Base-by-base conservation (phyloP, 148 eudicot species). In the Arbutus unedo region DNA sequence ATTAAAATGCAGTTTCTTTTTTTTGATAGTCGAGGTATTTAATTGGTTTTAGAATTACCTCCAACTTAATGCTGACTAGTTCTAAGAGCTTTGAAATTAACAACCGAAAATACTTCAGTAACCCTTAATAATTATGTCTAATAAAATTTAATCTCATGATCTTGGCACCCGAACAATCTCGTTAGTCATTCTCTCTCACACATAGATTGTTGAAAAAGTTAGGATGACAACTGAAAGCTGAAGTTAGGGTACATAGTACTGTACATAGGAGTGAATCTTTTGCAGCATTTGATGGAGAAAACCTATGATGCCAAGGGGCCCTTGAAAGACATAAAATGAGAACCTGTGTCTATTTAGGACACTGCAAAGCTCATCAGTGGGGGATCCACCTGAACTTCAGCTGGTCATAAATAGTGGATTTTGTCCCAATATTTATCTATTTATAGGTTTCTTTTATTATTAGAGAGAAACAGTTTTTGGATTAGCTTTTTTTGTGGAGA, bases 251-350 rank as follows among this genome's bases (percentile, higher is more conserved):
- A 23, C 50, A 2, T 50, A 43, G 81, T 43, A 41, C 10, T 31
- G 38, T 31, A 51, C 81, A 59, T 6, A 45, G 45, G 81, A n/a
- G 7, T 45, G 50, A 6, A 79, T 11, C 72, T 79, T 79, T 60
- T 60, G 41, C 71, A 44, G 51, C 72, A 60, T 45, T 62, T 79
- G 70, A 79, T 79, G 71, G 70, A 59, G 3, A n/a, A 56, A 56
- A 60, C n/a, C 19, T 47, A 79, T 44, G 81, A 56, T 78, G 81
- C 51, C 64, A n/a, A 59, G 49, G 81, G 81, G 51, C 81, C 81
- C 70, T 79, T 55, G 66, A 77, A 55, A 77, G 80, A 77, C 49
- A 55, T 55, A 10, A 4, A 14, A 18, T 77, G 21, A 50, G 60
- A 48, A 5, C 59, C 79, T 53, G 60, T 18, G 55, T 44, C 5